Evolutionary conservation across 2,329 filamentous ascomycete genomes (phyloP), one percentile per base, ranked within the genome.

Genomic region (Teratosphaeria gauchensis): DNA sequence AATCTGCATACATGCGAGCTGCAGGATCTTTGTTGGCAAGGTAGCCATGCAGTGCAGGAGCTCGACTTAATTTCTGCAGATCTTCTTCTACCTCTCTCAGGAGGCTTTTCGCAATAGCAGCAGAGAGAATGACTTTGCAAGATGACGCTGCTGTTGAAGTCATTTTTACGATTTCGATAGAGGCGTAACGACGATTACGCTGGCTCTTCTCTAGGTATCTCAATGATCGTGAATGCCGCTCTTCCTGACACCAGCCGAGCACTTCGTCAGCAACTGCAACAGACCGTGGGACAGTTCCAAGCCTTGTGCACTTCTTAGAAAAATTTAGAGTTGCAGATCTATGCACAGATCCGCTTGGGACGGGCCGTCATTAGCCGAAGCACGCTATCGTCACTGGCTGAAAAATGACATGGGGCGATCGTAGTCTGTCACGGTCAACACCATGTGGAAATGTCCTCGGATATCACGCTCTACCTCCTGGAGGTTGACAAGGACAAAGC

Each of bases 71-170:
- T 64, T 85, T 86, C 69, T 83, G 82, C 61, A 96, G 78, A 6
- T 87, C 89, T 60, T 88, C 83, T 65, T 84, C 81, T 61, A 95
- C 89, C 77, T 96, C 92, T 30, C 78, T 77, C 56, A 95, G 81
- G 56, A 96, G 81, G 58, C 81, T 81, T 77, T 91, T 94, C 65
- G 92, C 90, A 69, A 99, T 91, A 66, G 86, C 88, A 66, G 88
- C 88, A 60, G 92, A 90, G 66, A 95, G 84, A 69, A 97, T 83
- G 73, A 96, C 91, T 82, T 96, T 96, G 84, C 94, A 97, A 70
- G 88, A 70, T 3, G 31, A 53, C 21, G 48, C 46, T 52, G 53
- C 33, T 14, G 56, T 14, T 56, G 59, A 19, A 32, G 54, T 19
- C 42, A 48, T 48, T 21, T 21, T 21, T 4, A 21, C n/a, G 6